phyloP scores from a whole-genome alignment of 2,329 filamentous ascomycete genomes.

The Pezicula carpinea region DNA sequence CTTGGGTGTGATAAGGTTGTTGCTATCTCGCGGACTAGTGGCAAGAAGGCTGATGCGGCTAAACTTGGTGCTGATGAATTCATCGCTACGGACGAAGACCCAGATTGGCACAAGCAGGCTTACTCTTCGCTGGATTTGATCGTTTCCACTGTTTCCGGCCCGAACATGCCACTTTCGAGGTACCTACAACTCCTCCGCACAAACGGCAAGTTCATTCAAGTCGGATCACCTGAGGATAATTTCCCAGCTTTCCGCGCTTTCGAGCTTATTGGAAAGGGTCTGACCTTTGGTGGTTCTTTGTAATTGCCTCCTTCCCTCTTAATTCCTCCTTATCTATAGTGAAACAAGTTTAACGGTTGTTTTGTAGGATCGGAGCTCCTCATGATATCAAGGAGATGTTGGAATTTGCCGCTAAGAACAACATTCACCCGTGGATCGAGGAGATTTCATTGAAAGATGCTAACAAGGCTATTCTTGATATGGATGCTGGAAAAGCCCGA shows the following conservation, averaged over 20 bases:
- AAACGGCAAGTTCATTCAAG: constrained; percentile 56
- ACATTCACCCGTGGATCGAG: constrained; percentile 52
- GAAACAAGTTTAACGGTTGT: background rate
- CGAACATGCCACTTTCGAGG: constrained; percentile 54
- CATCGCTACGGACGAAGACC: constrained; percentile 50
- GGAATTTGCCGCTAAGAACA: constrained; percentile 50
- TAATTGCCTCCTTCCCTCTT: background rate
- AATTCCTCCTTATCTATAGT: background rate
- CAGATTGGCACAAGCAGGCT: constrained; percentile 51
- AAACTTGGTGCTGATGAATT: constrained; percentile 56
- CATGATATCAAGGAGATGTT: constrained; percentile 56
- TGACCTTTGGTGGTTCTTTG: constrained; percentile 37
- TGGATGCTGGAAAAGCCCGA: constrained; percentile 49
- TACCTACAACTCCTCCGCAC: constrained; percentile 56
- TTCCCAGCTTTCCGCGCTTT: constrained; percentile 48
- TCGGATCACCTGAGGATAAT: constrained; percentile 59
- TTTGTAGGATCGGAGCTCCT: constrained; percentile 29
- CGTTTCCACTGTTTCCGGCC: constrained; percentile 47
- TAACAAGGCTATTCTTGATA: constrained; percentile 50
- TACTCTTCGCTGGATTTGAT: constrained; percentile 50
- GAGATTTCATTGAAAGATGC: constrained; percentile 48
- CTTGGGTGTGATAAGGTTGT: constrained; percentile 62
- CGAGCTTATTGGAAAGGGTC: constrained; percentile 49
- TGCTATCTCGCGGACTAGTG: constrained; percentile 54
- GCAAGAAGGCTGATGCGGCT: constrained; percentile 55